Base-by-base conservation (phyloP, 108 stramenopile genomes). In the Cyclotella kingstonii region DNA sequence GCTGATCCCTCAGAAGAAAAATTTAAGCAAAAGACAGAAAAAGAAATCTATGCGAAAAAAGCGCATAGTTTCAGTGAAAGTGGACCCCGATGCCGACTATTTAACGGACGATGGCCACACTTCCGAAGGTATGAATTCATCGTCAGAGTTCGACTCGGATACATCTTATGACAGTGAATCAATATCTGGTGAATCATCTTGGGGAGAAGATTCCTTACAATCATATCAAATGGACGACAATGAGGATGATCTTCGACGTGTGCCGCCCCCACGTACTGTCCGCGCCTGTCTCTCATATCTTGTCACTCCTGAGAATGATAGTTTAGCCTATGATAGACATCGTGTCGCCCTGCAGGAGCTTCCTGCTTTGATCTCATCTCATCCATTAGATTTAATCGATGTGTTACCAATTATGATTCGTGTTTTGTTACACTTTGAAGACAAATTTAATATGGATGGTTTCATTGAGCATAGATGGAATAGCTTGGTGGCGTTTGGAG, bases 221-320 rank as follows among this genome's bases (percentile, higher is more conserved):
- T 54, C 71, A n/a, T 84, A 85, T 66, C 40, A 70, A 51, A 39
- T 86, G 59, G 76, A 84, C 25, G 91, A 93, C 54, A 82, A 84
- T 33, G 88, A 93, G 77, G 86, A 90, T 61, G 91, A 93, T 59
- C 48, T 93, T 2, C 55, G 64, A 5, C 76, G 78, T 31, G 85
- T 84, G 8, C 70, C 70, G 1, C 61, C 48, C 35, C 91, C 91
- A 6, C 52, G 68, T 45, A 76, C 85, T 63, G 73, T 89, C 48
- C 48, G 78, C 42, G 86, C 85, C 25, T 84, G 83, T 52, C 36
- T 93, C 42, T 77, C 81, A 9, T 78, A 86, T 23, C 68, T 93
- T 45, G 76, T 82, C n/a, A 70, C 86, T 17, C 36, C 60, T 12
- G 79, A 85, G 47, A 78, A 70, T 26, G 86, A 93, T 30, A 72